Base-by-base conservation (phyloP, 495 filamentous ascomycete genomes). In the Neurospora sp. region DNA sequence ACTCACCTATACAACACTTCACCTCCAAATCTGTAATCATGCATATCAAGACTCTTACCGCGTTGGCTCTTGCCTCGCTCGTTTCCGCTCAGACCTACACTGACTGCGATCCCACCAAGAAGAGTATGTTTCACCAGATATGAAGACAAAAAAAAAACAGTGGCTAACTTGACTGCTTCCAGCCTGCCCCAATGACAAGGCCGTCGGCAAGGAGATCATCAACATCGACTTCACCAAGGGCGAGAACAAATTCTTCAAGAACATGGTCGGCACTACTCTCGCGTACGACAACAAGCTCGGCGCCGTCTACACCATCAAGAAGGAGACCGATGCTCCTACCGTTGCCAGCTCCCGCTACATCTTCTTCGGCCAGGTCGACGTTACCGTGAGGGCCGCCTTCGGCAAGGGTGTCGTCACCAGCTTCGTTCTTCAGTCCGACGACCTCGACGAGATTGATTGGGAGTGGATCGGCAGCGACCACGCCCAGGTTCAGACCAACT, bases 381-480 rank as follows among this genome's bases (percentile, higher is more conserved):
- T 91, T 48, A 86, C 85, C 72, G 82, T 92, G 70, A 86, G 90
- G 79, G 91, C 91, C 73, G 87, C 92, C 70, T 84, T 85, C 5
- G 93, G 93, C 31, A 75, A 74, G 4, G 93, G 93, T 75, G 84
- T 97, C 69, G 89, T 99, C 70, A 96, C 92, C 81, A 93, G 90
- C 78, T 87, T 94, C 71, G 93, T 97, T 69, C 84, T 99, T 77
- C 90, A 96, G 82, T 97, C 94, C 4, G 94, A 94, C 79, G 91
- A 93, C 77, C 88, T 96, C 12, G 96, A 99, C 82, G 96, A 99
- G 84, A 93, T 99, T 75, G 96, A 98, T 82, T 97, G 93, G 92
- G 92, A 94, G 79, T 93, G 90, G 90, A 82, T 93, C 69, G 91
- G 91, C 44, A 84, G 85, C 69, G 86, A 91, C 75, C 84, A 84